phyloP scores from a whole-genome alignment of 2,329 filamentous ascomycete species.

The Calonectria pseudoreteaudii region DNA sequence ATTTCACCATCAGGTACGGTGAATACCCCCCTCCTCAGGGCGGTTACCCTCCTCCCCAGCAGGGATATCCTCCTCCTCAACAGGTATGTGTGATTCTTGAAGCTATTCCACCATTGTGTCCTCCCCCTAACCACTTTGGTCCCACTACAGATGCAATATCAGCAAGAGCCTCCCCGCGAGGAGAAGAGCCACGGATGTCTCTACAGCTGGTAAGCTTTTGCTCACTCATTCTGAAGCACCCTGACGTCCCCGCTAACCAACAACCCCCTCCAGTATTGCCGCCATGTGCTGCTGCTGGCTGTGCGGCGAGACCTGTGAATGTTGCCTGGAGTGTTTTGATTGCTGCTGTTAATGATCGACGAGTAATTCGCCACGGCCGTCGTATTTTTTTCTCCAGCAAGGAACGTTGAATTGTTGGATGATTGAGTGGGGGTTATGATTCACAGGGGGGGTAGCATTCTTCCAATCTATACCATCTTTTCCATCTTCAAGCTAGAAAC shows the following conservation, averaged over 20 bases:
- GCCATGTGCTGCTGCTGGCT: conserved; percentile 59
- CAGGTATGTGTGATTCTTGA: conserved; percentile 31
- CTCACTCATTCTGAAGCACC: not conserved
- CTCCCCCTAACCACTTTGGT: not conserved
- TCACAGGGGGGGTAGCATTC: not conserved
- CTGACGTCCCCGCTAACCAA: not conserved
- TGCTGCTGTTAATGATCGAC: conserved; percentile 50
- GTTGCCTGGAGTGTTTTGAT: conserved; percentile 55
- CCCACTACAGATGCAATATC: conserved; percentile 47
- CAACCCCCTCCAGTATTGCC: conserved; percentile 45
- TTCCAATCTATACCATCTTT: conserved; percentile 4
- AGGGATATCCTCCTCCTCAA: conserved; percentile 39
- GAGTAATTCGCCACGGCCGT: conserved; percentile 1
- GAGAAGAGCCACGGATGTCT: conserved; percentile 57
- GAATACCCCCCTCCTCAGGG: conserved; percentile 33
- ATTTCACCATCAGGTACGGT: not conserved
- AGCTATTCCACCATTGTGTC: not conserved
- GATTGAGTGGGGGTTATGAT: not conserved
- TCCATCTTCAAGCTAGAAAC: not conserved
- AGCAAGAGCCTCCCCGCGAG: conserved; percentile 46
- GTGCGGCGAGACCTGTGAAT: conserved; percentile 57
- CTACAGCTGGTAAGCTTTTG: conserved; percentile 49
- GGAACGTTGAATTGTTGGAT: conserved; percentile 1
- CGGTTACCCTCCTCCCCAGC: conserved; percentile 44
- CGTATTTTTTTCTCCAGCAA: conserved; percentile 2